Base-by-base conservation (phyloP, 2,329 filamentous ascomycete species). In the Chalaropsis ovoidea region DNA sequence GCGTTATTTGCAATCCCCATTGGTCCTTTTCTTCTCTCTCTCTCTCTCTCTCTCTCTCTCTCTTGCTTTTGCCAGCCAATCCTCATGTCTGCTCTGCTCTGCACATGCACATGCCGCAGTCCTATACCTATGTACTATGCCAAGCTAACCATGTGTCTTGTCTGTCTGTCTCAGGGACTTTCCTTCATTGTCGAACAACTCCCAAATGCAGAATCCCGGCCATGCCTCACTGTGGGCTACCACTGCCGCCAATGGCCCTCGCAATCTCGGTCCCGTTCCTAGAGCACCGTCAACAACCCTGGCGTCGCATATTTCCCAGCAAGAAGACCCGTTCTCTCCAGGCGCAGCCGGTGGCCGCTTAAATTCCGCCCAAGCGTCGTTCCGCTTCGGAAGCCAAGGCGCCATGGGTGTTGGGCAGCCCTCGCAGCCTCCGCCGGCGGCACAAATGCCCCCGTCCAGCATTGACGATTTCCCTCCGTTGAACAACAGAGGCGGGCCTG, bases 391-490 rank as follows among this genome's bases (percentile, higher is more conserved):
- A 54, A 80, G 73, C 69, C 81, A 82, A 69, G 77, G 62, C 17
- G 43, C 17, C 22, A 62, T 67, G 58, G 56, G 43, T 43, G 10
- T 65, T 17, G 43, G 47, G 31, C 61, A 61, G 27, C 67, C 63
- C 6, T 22, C 31, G 3, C 64, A 54, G 52, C 49, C 66, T 63
- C 72, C 80, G n/a, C n/a, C n/a, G n/a, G n/a, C n/a, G 62, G 73
- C 78, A 5, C 81, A 82, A 69, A 72, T 75, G 60, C 81, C 79
- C 64, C 72, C 77, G 2, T 79, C 73, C 64, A 79, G 75, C 65
- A 78, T 79, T 54, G 84, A 86, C 62, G 84, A 86, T 19, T 86
- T 86, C 65, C 84, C 84, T 5, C 84, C 84, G 19, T 72, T 86
- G 65, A 85, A 81, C 69, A 76, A 82, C 68, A 80, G 80, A 54